Percentiles rank a stretch among this genome's conserved stretches.
phyloP scores from a whole-genome alignment of 2,329 filamentous ascomycete species.

The Sporothrix humicola region DNA sequence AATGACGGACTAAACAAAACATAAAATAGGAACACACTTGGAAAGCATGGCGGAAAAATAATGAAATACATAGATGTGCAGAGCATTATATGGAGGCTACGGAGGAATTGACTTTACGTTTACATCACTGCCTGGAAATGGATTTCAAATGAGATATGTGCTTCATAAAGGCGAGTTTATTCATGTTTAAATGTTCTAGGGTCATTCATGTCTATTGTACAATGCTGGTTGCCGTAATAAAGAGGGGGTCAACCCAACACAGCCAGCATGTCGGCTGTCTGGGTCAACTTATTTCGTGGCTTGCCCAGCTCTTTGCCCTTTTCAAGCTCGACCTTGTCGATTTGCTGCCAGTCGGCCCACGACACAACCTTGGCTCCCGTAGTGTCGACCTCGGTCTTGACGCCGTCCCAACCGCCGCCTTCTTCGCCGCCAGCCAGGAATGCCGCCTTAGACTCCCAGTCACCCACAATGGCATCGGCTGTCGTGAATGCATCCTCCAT shows the following conservation, averaged over 20 bases:
- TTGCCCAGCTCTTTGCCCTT: constrained; percentile 73
- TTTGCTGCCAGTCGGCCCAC: constrained; percentile 85
- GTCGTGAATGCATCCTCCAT: constrained; percentile 95
- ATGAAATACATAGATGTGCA: constrained; percentile 20
- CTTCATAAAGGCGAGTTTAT: neutral
- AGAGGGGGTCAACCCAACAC: constrained; percentile 48
- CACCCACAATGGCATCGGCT: constrained; percentile 79
- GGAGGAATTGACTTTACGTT: constrained; percentile 18
- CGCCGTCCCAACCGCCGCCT: constrained; percentile 74
- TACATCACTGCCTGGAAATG: neutral
- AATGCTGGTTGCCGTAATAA: neutral
- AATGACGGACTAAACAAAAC: constrained; percentile 29
- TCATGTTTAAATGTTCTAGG: constrained; percentile 2
- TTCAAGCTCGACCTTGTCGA: constrained; percentile 77
- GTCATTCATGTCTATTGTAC: neutral
- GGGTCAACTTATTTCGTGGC: constrained; percentile 73
- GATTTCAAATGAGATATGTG: neutral
- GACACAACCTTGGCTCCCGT: constrained; percentile 64
- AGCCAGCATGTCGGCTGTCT: constrained; percentile 62
- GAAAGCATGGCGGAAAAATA: neutral
- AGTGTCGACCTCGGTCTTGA: constrained; percentile 64
- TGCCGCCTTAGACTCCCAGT: constrained; percentile 63
- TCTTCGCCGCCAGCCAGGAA: constrained; percentile 48
- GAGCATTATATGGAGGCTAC: constrained; percentile 1
- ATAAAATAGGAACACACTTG: neutral